Evolutionary conservation across 73 alveolate species (phyloP).

Genomic region (Diophrys sp.): DNA sequence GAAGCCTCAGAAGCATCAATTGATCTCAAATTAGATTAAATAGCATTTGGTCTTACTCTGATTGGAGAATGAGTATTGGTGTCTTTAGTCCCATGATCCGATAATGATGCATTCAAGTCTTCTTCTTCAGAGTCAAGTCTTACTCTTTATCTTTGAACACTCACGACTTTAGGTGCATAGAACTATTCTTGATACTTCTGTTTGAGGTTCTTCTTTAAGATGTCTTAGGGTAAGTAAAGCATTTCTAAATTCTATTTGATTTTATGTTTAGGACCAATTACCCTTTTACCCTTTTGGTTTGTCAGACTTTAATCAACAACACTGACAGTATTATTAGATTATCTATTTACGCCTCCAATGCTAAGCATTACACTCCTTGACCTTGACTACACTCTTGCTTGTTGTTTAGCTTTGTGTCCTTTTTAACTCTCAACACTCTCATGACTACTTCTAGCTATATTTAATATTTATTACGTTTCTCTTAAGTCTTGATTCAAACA

Average conservation of each 20-base stretch:
- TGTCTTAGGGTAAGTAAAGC: not conserved
- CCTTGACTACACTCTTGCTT: not conserved
- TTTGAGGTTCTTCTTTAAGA: no score
- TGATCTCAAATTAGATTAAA: no score
- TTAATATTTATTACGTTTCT: not conserved
- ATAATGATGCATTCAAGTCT: not conserved
- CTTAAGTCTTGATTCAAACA: not conserved
- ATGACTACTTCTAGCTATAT: not conserved
- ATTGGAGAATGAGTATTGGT: not conserved
- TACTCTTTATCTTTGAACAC: not conserved
- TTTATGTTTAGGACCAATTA: no score
- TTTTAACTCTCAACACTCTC: not conserved
- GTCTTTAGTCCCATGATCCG: not conserved
- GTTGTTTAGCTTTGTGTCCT: not conserved
- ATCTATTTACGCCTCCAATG: not conserved
- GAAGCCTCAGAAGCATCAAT: no score
- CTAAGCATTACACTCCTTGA: not conserved
- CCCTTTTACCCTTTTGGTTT: no score
- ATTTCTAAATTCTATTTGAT: not conserved
- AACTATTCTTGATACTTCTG: not conserved
- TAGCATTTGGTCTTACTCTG: not conserved
- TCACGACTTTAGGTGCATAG: not conserved
- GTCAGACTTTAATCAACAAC: no score
- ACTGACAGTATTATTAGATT: not conserved
- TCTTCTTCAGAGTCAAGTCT: not conserved